Base-by-base conservation (phyloP, 225 moss, liverwort and hornwort genomes). In the Sphagnum contortum region DNA sequence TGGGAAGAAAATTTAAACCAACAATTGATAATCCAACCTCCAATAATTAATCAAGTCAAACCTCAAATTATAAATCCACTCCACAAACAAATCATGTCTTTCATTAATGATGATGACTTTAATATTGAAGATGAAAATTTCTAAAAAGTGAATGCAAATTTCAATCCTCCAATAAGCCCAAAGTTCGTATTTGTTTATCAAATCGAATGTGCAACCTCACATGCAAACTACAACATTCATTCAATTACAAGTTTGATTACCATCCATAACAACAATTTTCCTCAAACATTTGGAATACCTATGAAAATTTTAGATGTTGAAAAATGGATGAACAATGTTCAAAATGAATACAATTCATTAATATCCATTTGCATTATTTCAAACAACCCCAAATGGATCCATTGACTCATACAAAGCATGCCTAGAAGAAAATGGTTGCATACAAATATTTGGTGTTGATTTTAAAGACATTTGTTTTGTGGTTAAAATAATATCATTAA, bases 311-410 rank as follows among this genome's bases (percentile, higher is more conserved):
- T 12, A 48, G 3, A 62, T 62, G 2, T 9, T 9, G 45, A 62
- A 13, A 62, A 62, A 62, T 62, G 3, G 61, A 62, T 9, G 4
- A 3, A 62, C 11, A 44, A n/a, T 12, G 45, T 62, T 8, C 45
- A 62, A 14, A 11, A 45, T 45, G 61, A 62, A 62, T 62, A 62
- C 8, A 45, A 62, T 11, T 62, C 61, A 12, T 48, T 62, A 2
- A 3, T 62, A 62, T 11, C 12, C n/a, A 62, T 12, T 62, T 62
- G 8, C 13, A n/a, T 45, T 10, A n/a, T n/a, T 45, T n/a, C 61
- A 9, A 48, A 12, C 45, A 62, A 3, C 3, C 2, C 13, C 13
- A 62, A 62, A 45, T 48, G 61, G 61, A 62, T 29, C 61, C 45
- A 62, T 62, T 12, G 61, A 45, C 45, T 44, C 3, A 13, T 62